Conservation (phyloP, 139 green algal species). For the Ulvella scutata region DNA sequence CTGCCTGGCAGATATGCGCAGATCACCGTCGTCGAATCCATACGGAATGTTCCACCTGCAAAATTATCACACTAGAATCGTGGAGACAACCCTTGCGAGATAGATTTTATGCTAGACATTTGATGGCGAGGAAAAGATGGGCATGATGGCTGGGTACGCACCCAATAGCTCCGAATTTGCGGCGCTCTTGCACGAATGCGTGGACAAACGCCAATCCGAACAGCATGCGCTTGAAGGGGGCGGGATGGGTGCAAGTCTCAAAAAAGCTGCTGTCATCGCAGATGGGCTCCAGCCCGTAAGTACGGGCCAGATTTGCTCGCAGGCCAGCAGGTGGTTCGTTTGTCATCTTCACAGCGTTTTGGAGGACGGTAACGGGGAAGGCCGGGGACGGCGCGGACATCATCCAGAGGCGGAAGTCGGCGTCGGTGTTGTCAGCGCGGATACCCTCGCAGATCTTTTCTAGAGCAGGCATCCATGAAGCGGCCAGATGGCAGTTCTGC, state of each 20-base stretch:
- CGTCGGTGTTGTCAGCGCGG: slow-evolving; percentile 24
- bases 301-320: slow-evolving; percentile 22
- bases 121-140: no score
- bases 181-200: slow-evolving; percentile 44
- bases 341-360: slow-evolving; percentile 44
- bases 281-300: slow-evolving; percentile 26
- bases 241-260: slow-evolving; percentile 12
- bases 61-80: no score
- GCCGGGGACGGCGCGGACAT: slow-evolving; percentile 24
- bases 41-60: slow-evolving; percentile 21
- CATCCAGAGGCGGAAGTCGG: slow-evolving; percentile 42
- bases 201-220: slow-evolving; percentile 51
- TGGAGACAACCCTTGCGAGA: no score
- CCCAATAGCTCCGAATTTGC: slow-evolving; percentile 41
- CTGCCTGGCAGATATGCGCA: slow-evolving; percentile 47
- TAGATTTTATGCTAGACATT: no score
- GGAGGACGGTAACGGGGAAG: slow-evolving; percentile 31
- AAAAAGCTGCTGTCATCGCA: slow-evolving; percentile 5
- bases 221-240: slow-evolving; percentile 42
- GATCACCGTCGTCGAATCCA: slow-evolving; percentile 49
- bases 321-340: slow-evolving; percentile 40
- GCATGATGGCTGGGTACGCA: slow-evolving; percentile 1
- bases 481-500: slow-evolving; percentile 48
- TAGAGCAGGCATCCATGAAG: slow-evolving; percentile 52
- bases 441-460: slow-evolving; percentile 45